Evolutionary conservation across 192 early-diverging fungal genomes (phyloP).

Genomic region (Coemansia sp.): DNA sequence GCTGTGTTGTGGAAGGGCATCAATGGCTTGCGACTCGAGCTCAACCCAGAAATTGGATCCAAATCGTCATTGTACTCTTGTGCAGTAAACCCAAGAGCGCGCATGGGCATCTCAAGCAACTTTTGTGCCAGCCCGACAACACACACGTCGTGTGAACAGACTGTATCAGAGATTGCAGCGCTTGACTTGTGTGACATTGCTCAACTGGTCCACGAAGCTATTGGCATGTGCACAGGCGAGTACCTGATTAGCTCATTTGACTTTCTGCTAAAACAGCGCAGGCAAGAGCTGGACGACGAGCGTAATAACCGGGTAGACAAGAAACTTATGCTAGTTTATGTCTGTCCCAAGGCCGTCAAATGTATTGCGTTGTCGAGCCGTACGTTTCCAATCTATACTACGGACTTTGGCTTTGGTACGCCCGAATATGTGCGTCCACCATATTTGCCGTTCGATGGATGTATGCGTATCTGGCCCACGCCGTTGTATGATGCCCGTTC

Average conservation of each 20-base stretch:
- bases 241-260: constrained; percentile 40
- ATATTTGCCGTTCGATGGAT: constrained; percentile 45
- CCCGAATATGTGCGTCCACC: constrained; percentile 45
- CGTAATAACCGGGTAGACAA: constrained; percentile 1
- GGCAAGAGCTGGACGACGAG: constrained; percentile 21
- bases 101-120: constrained; percentile 17
- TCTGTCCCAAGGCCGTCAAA: constrained; percentile 23
- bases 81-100: constrained; percentile 34
- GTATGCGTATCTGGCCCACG: constrained; percentile 47
- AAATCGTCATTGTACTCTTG: constrained; percentile 36
- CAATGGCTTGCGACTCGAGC: constrained; percentile 17
- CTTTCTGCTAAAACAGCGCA: constrained; percentile 24
- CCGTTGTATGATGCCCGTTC: constrained; percentile 11
- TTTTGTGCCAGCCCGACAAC: constrained; percentile 41
- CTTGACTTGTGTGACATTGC: constrained; percentile 23
- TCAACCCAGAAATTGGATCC: constrained; percentile 13
- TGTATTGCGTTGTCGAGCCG: constrained; percentile 41
- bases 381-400: constrained; percentile 44
- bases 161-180: constrained; percentile 17
- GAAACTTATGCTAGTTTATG: constrained; percentile 35
- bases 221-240: constrained; percentile 12
- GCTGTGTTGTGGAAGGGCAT: constrained; percentile 44
- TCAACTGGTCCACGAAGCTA: constrained; percentile 19
- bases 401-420: constrained; percentile 44
- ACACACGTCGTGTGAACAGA: constrained; percentile 19